Percentiles rank a stretch among this genome's conserved stretches.
phyloP scores from a whole-genome alignment of 2,329 filamentous ascomycete species.

The Ascochyta pisi region DNA sequence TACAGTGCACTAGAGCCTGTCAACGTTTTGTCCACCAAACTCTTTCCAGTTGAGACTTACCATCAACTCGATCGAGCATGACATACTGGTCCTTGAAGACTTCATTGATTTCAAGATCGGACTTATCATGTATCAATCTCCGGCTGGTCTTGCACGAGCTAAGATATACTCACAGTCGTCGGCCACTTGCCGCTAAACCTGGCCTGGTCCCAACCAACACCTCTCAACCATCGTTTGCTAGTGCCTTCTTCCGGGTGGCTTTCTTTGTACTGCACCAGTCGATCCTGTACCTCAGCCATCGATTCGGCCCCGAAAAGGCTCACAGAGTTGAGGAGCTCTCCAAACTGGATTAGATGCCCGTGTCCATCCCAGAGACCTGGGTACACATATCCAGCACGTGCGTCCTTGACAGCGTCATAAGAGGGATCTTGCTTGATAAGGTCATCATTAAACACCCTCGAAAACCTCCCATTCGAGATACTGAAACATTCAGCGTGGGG shows the following conservation, averaged over 20 bases:
- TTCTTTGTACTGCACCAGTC: slow-evolving; percentile 61
- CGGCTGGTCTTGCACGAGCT: not conserved
- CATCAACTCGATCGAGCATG: slow-evolving; percentile 74
- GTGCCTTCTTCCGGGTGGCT: slow-evolving; percentile 61
- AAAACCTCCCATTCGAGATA: slow-evolving; percentile 60
- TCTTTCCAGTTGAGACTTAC: not conserved
- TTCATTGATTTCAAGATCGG: slow-evolving; percentile 62
- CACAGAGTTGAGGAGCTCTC: slow-evolving; percentile 71
- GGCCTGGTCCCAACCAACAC: slow-evolving; percentile 75
- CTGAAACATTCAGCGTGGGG: slow-evolving; percentile 62
- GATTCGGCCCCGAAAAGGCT: slow-evolving; percentile 67
- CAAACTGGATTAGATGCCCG: slow-evolving; percentile 71
- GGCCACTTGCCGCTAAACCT: slow-evolving; percentile 68
- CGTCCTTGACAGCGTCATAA: slow-evolving; percentile 41
- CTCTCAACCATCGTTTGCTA: slow-evolving; percentile 67
- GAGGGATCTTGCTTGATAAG: slow-evolving; percentile 28
- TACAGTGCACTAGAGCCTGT: slow-evolving; percentile 61
- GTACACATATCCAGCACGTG: slow-evolving; percentile 61
- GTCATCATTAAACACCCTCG: slow-evolving; percentile 52
- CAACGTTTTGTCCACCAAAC: not conserved
- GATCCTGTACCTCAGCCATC: slow-evolving; percentile 61
- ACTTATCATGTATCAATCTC: slow-evolving; percentile 46
- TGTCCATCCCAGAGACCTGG: slow-evolving; percentile 76
- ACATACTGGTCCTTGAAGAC: slow-evolving; percentile 65
- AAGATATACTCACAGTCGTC: slow-evolving; percentile 30